These are phyloP conservation scores for Fistulifera pelliculosa DNA, from an alignment of 108 stramenopile genomes.

Conservation along the genomic window DNA sequence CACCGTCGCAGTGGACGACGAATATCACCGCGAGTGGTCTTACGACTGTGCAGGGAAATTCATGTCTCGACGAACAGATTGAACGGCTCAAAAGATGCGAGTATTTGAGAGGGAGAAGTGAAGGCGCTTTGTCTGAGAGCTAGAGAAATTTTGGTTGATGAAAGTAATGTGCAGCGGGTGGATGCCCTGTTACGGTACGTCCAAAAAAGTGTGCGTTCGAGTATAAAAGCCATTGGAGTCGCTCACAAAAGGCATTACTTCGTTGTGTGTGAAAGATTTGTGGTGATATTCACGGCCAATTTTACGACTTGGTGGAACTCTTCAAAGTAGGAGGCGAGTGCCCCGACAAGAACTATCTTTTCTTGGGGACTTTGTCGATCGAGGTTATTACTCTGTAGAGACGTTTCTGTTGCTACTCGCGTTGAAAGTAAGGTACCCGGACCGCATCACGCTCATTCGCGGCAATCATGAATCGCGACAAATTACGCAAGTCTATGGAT, in stretches of 20 bases:
- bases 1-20: slow-evolving; percentile 29
- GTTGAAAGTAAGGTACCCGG: slow-evolving; percentile 96
- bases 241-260: no score
- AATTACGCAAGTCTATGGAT: slow-evolving; percentile 98
- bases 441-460: slow-evolving; percentile 95
- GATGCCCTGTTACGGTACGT: slow-evolving; percentile 97
- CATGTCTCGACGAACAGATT: slow-evolving; percentile 84
- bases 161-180: slow-evolving; percentile 96
- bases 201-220: no score
- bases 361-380: slow-evolving; percentile 99
- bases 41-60: slow-evolving; percentile 43
- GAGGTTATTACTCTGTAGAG: slow-evolving; percentile 98
- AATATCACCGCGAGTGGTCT: slow-evolving; percentile 48
- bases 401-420: slow-evolving; percentile 94
- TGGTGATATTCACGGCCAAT: slow-evolving; percentile 99
- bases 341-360: slow-evolving; percentile 96
- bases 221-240: no score
- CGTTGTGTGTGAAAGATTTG: slow-evolving; percentile 65
- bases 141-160: slow-evolving; percentile 97
- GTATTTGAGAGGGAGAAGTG: slow-evolving; percentile 97
- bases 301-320: slow-evolving; percentile 96
- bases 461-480: slow-evolving; percentile 97
- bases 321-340: slow-evolving; percentile 99
- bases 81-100: slow-evolving; percentile 94
- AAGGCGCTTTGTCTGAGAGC: slow-evolving; percentile 94